A percentile compares a stretch with the other conserved stretches of the same genome.
phyloP scores from a whole-genome alignment of 2,329 filamentous ascomycete genomes.

The Penicillium sp. region DNA sequence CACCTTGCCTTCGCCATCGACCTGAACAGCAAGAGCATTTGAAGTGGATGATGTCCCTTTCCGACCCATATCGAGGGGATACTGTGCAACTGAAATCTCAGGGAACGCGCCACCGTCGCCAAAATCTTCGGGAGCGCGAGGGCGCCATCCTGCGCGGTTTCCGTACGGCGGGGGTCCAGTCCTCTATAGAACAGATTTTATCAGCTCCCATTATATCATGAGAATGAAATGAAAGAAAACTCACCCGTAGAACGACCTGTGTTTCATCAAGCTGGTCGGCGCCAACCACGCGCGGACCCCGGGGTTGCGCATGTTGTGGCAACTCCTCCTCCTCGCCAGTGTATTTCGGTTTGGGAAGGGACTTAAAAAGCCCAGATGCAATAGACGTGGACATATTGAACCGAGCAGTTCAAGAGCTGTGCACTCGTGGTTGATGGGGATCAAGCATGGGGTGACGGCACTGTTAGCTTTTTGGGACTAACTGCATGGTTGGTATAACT shows the following conservation, averaged over 20 bases:
- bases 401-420: conserved; percentile 15
- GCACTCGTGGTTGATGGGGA: conserved; percentile 18
- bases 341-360: conserved; percentile 87
- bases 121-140: conserved; percentile 84
- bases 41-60: conserved; percentile 67
- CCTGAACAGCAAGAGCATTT: conserved; percentile 89
- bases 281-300: conserved; percentile 78
- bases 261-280: conserved; percentile 77
- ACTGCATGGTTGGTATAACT: conserved; percentile 16
- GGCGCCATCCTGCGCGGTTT: conserved; percentile 85
- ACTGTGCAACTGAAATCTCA: conserved; percentile 89
- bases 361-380: conserved; percentile 70
- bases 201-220: conserved; percentile 15
- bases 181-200: conserved; percentile 50
- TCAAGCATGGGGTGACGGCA: conserved; percentile 20
- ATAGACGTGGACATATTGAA: conserved; percentile 61
- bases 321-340: conserved; percentile 84
- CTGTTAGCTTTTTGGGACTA: conserved; percentile 20
- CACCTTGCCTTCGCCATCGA: conserved; percentile 86
- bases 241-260: conserved; percentile 75
- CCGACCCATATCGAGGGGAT: conserved; percentile 90
- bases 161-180: conserved; percentile 85
- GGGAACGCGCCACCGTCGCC: conserved; percentile 96
- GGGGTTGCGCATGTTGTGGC: conserved; percentile 67
- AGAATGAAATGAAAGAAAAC: conserved; percentile 17